Percentiles rank a stretch among this genome's conserved stretches.
Evolutionary conservation across 176 grass and related monocot genomes (phyloP).

Genomic region (Paspalum vaginatum): DNA sequence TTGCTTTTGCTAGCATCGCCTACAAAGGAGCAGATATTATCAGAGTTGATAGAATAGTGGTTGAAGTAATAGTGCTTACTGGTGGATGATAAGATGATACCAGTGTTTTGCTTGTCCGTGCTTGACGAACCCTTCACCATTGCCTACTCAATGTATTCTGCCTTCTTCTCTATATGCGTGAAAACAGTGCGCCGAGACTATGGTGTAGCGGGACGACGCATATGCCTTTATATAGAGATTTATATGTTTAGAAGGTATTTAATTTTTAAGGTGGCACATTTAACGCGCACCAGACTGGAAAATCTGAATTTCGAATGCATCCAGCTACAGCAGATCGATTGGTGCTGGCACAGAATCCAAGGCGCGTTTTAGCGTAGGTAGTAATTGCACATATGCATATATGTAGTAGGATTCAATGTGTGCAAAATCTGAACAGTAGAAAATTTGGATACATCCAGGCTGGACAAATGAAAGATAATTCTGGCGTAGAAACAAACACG

Average conservation of each 20-base stretch:
- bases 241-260: not conserved
- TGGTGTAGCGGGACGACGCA: not conserved
- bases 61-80: not conserved
- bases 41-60: slow-evolving; percentile 3
- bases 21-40: not conserved
- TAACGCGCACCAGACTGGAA: not conserved
- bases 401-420: not conserved
- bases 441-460: not conserved
- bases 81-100: not conserved
- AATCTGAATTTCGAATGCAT: not conserved
- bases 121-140: not conserved
- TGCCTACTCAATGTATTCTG: not conserved
- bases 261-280: not conserved
- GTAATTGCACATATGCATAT: not conserved
- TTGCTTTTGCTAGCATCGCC: slow-evolving; percentile 21
- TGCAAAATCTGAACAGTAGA: not conserved
- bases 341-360: not conserved
- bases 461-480: not conserved
- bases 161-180: not conserved
- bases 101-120: slow-evolving; percentile 8
- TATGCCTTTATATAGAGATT: slow-evolving; percentile 18
- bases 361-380: not conserved
- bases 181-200: not conserved
- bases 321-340: not conserved
- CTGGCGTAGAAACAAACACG: not conserved